A percentile compares a stretch with the other conserved stretches of the same genome.
Evolutionary conservation across 2,329 filamentous ascomycete genomes (phyloP).

Genomic region (Talaromyces atroroseus): DNA sequence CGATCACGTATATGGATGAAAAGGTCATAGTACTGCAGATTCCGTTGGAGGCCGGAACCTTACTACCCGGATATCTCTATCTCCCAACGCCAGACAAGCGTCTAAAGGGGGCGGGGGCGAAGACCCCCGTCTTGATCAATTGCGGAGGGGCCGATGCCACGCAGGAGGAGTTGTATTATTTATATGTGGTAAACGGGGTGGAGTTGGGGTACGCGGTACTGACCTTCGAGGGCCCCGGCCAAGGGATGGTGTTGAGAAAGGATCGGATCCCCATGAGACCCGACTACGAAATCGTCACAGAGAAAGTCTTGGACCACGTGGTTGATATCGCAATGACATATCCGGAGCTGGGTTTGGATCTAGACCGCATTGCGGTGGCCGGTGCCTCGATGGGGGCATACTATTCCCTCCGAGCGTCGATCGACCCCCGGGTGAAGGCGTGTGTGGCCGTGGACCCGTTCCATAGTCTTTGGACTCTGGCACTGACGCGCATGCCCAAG

Average conservation of each 20-base stretch:
- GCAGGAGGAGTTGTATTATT: conserved; percentile 40
- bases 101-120: conserved; percentile 19
- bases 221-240: conserved; percentile 45
- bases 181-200: conserved; percentile 21
- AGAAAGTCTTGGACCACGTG: conserved; percentile 26
- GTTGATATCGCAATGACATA: too few species aligned
- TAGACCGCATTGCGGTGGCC: conserved; percentile 30
- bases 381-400: conserved; percentile 44
- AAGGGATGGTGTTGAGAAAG: conserved; percentile 34
- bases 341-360: conserved; percentile 20
- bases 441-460: background rate
- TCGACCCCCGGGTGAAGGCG: background rate
- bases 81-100: conserved; percentile 24
- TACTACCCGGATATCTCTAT: conserved; percentile 37
- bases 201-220: conserved; percentile 40
- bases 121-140: conserved; percentile 34
- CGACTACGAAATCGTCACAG: conserved; percentile 36
- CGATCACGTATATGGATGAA: too few species aligned
- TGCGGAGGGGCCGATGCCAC: conserved; percentile 33
- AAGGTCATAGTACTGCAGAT: too few species aligned
- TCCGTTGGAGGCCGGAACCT: too few species aligned
- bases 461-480: background rate
- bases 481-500: background rate
- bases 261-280: conserved; percentile 28
- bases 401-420: conserved; percentile 32